Percentiles rank a stretch among this genome's conserved stretches.
Evolutionary conservation across 1,284 basidiomycete genomes (phyloP).

Genomic region (Cutaneotrichosporon spelunceum): DNA sequence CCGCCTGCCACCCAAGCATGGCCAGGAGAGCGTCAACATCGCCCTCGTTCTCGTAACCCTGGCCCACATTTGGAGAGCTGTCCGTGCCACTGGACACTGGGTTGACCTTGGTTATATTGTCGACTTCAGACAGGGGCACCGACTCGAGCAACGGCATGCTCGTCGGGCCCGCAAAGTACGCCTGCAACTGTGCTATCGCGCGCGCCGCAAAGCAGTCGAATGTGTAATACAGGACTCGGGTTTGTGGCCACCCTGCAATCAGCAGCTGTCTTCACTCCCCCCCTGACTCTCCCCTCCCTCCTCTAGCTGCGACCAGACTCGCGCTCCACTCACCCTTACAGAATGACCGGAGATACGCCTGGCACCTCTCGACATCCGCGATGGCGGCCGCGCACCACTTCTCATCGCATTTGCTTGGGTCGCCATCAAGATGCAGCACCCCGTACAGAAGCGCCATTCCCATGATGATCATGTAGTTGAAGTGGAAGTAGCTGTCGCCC

Average conservation of each 20-base stretch:
- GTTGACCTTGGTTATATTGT: neutral
- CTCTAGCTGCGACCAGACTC: no score
- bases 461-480: slow-evolving; percentile 13
- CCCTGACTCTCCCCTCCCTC: neutral
- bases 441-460: slow-evolving; percentile 14
- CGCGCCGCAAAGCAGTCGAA: slow-evolving; percentile 1
- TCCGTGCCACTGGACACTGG: no score
- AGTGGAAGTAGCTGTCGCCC: slow-evolving; percentile 17
- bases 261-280: neutral
- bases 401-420: neutral
- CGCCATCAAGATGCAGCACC: slow-evolving; percentile 6
- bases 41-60: neutral
- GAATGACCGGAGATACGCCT: slow-evolving; percentile 2
- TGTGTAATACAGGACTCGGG: neutral
- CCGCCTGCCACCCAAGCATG: slow-evolving; percentile 1
- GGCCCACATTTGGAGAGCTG: neutral
- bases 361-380: slow-evolving; percentile 3
- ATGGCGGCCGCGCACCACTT: neutral
- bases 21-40: neutral
- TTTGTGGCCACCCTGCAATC: neutral
- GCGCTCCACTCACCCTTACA: slow-evolving; percentile 1
- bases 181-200: neutral
- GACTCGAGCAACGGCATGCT: neutral
- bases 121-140: neutral
- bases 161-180: neutral